Evolutionary conservation across 2,329 filamentous ascomycete genomes (phyloP), one percentile per base, ranked within the genome.

Genomic region (Colletotrichum plurivorum): DNA sequence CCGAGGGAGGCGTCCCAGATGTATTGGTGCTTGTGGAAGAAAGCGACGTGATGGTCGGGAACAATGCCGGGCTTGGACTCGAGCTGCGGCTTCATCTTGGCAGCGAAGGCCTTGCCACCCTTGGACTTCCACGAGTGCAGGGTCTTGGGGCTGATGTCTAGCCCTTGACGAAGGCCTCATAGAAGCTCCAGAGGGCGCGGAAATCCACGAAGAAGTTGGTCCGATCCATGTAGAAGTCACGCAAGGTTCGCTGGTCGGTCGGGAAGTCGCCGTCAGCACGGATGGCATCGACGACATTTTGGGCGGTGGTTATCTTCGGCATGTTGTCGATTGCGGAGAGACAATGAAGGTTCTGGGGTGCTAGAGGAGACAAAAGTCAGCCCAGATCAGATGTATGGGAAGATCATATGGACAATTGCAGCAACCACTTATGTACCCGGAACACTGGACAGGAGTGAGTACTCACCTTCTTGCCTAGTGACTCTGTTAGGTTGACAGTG

Each of bases 1-100:
- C 51, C 51, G 16, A 53, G 51, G 15, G 51, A 53, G 18, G 51
- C 36, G 51, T 53, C 51, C 51, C 51, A 53, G 27, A 53, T 53
- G 51, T 53, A 53, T 10, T 53, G 25, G 51, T 53, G 22, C 4
- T 39, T 18, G 9, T n/a, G 27, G 51, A 53, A 53, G 51, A 53
- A 53, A 2, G 25, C 25, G 25, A 53, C 31, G 25, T 13, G 39
- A 16, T 16, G 39, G 13, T 43, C 16, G 39, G 39, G 39, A 8
- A 53, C 51, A 12, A 53, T 16, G 31, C 25, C 51, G 31, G 51
- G 27, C 51, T 53, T 10, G 18, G 51, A 53, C 12, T 53, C 51
- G 25, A 53, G 51, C 12, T 18, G 51, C 25, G 16, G 25, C 51
- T 53, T 53, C 12, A 53, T 53, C 51, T 36, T 53, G 5, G 51